Conservation (phyloP, 345 rosid genomes). For the Pugionium dolabratum region DNA sequence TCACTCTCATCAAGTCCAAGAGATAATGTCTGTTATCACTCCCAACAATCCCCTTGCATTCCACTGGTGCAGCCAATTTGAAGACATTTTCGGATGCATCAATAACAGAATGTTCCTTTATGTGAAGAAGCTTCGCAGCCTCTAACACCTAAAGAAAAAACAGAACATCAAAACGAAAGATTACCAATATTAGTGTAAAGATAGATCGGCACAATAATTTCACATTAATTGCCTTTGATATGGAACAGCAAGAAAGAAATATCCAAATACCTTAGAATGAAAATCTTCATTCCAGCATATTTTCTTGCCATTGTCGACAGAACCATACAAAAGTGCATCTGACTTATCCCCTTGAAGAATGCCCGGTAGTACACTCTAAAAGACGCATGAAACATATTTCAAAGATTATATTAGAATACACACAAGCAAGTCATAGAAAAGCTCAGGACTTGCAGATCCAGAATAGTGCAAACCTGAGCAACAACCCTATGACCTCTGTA, state of each 20-base stretch:
- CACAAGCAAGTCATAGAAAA: not conserved
- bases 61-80: constrained; percentile 96
- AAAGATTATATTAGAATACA: constrained; percentile 6
- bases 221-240: too few species aligned
- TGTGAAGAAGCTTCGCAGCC: constrained; percentile 94
- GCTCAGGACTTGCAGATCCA: constrained; percentile 8
- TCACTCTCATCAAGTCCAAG: constrained; percentile 98
- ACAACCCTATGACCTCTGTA: constrained; percentile 99
- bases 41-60: constrained; percentile 99
- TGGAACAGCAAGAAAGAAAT: constrained; percentile 6
- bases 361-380: constrained; percentile 98
- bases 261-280: constrained; percentile 75
- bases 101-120: constrained; percentile 85
- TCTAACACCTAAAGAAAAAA: constrained; percentile 61
- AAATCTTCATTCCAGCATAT: constrained; percentile 96
- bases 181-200: not conserved
- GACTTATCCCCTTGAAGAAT: constrained; percentile 99
- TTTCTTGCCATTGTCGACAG: constrained; percentile 98
- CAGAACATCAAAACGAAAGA: not conserved
- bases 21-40: constrained; percentile 99
- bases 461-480: constrained; percentile 76
- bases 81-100: constrained; percentile 83
- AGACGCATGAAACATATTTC: constrained; percentile 26
- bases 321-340: constrained; percentile 93
- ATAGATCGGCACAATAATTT: too few species aligned